Conservation (phyloP, 306 rosid species). For the Lagenaria siceraria region DNA sequence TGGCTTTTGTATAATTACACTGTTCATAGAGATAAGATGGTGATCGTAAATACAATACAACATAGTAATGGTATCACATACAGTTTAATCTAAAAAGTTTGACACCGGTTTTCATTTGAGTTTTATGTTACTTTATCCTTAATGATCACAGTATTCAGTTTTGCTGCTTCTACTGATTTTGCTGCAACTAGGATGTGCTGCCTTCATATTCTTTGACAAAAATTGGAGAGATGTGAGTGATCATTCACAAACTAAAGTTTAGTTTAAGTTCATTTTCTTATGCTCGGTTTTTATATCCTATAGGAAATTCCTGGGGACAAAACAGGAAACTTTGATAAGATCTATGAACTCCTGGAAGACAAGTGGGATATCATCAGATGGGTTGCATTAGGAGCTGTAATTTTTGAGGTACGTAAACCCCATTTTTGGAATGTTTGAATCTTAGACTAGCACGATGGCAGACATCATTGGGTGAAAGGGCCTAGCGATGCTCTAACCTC, state of each 20-base stretch:
- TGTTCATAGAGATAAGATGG: not conserved
- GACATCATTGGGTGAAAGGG: not conserved
- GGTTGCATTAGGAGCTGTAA: conserved; percentile 81
- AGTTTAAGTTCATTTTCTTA: not conserved
- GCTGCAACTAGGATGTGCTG: conserved; percentile 75
- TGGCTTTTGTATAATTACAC: not conserved
- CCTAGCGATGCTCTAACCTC: not conserved
- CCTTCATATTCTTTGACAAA: conserved; percentile 79
- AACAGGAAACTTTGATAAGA: conserved; percentile 67
- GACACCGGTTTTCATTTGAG: not conserved
- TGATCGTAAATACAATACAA: not conserved
- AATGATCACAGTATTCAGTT: conserved; percentile 56
- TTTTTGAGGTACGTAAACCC: conserved; percentile 54
- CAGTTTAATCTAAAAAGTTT: not conserved
- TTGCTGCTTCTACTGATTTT: conserved; percentile 61
- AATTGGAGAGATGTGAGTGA: conserved; percentile 67
- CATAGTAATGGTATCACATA: not conserved
- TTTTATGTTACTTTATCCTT: conserved; percentile 31
- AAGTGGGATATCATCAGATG: conserved; percentile 65
- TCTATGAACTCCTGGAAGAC: conserved; percentile 48
- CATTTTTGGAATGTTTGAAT: not conserved
- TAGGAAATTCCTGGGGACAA: conserved; percentile 69
- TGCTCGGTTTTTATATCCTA: not conserved
- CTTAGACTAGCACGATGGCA: not conserved
- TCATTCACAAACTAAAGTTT: conserved; percentile 15